Evolutionary conservation across 495 filamentous ascomycete species (phyloP).

Genomic region (Hypomontagnella monticulosa): DNA sequence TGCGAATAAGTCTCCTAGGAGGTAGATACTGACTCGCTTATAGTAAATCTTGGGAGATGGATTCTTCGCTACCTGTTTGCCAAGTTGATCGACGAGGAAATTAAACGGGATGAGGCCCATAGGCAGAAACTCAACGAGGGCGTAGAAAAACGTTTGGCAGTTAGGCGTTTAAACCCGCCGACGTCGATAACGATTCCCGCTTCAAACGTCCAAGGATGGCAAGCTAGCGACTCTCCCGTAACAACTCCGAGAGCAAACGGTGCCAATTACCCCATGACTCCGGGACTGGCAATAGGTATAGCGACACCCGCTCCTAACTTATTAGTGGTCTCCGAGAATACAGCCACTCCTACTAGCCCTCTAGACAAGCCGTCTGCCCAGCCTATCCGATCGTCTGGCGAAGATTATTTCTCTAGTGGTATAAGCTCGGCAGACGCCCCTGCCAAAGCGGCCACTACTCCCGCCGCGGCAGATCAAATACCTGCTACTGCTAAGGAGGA

Average conservation of each 20-base stretch:
- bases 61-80: conserved; percentile 92
- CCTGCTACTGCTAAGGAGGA: conserved; percentile 38
- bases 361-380: conserved; percentile 49
- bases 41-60: conserved; percentile 98
- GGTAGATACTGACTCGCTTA: conserved; percentile 16
- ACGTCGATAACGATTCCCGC: conserved; percentile 75
- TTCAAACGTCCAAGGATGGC: conserved; percentile 62
- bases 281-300: conserved; percentile 78
- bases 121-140: conserved; percentile 71
- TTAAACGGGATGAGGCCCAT: conserved; percentile 78
- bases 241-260: conserved; percentile 74
- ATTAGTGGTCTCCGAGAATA: conserved; percentile 52
- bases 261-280: conserved; percentile 67
- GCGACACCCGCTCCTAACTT: conserved; percentile 72
- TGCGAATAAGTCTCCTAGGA: neutral
- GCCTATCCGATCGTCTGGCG: conserved; percentile 50
- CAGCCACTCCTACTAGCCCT: conserved; percentile 49
- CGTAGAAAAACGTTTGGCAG: conserved; percentile 64
- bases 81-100: conserved; percentile 88
- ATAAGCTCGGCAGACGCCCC: conserved; percentile 52
- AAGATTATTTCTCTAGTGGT: conserved; percentile 60
- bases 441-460: conserved; percentile 47
- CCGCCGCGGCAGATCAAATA: conserved; percentile 49
- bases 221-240: conserved; percentile 49
- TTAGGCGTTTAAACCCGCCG: conserved; percentile 66